A percentile compares a stretch with the other conserved stretches of the same genome.
These are phyloP conservation scores for Aspergillus steynii DNA, from an alignment of 495 filamentous ascomycete genomes.

Conservation along the genomic window DNA sequence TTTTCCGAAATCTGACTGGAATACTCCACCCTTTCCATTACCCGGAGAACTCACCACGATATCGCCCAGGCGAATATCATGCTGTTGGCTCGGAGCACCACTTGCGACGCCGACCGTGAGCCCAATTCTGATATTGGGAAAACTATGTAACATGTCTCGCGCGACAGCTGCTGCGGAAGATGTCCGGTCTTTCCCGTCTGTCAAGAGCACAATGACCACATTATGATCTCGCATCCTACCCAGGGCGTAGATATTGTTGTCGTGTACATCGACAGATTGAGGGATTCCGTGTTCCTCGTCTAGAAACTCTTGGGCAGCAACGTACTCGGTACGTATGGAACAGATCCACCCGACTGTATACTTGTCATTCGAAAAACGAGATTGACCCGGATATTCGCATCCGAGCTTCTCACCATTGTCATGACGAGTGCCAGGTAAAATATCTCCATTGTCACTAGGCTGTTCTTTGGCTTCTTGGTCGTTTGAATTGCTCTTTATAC, in stretches of 20 bases:
- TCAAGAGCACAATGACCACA: constrained; percentile 28
- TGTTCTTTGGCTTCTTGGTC: too few species aligned
- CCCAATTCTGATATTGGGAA: constrained; percentile 31
- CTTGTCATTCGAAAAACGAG: too few species aligned
- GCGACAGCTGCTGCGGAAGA: neutral
- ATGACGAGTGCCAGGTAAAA: too few species aligned
- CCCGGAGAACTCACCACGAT: constrained; percentile 7
- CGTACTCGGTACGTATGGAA: constrained; percentile 1
- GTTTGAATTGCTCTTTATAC: too few species aligned
- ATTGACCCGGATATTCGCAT: too few species aligned
- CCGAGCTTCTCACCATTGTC: too few species aligned
- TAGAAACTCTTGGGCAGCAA: constrained; percentile 1
- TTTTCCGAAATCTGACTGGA: neutral
- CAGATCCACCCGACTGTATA: constrained; percentile 8
- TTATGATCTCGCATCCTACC: constrained; percentile 33
- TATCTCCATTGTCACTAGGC: too few species aligned
- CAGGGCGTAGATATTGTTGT: constrained; percentile 36
- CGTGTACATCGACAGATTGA: neutral
- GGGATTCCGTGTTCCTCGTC: neutral
- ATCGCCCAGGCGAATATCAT: constrained; percentile 26
- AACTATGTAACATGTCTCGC: constrained; percentile 30
- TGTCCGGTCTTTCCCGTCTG: constrained; percentile 13
- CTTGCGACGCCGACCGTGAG: constrained; percentile 29
- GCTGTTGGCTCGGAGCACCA: constrained; percentile 20
- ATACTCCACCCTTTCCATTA: constrained; percentile 1